Evolutionary conservation across 768 basidiomycete genomes (phyloP).

Genomic region (Leccinum uliginosum): DNA sequence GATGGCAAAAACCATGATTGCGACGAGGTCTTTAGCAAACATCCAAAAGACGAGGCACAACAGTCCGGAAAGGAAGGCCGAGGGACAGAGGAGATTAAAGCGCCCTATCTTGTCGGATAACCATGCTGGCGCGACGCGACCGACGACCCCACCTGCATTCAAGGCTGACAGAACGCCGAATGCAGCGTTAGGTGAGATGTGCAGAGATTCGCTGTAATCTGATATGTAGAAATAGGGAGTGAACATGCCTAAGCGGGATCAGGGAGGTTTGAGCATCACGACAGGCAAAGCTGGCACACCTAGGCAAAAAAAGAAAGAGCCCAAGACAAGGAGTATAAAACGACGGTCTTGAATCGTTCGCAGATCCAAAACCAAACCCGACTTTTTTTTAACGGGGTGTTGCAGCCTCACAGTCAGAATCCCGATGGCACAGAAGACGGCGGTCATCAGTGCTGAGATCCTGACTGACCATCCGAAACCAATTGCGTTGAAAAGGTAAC

Average conservation of each 20-base stretch:
- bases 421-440: conserved; percentile 43
- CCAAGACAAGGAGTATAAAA: conserved; percentile 51
- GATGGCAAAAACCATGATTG: conserved; percentile 48
- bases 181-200: conserved; percentile 35
- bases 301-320: conserved; percentile 56
- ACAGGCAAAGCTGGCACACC: conserved; percentile 38
- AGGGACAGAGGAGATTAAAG: conserved; percentile 63
- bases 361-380: conserved; percentile 20
- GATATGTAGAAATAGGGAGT: conserved; percentile 71
- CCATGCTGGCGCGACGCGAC: conserved; percentile 60
- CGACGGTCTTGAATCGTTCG: conserved; percentile 41
- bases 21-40: conserved; percentile 35
- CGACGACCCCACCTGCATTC: conserved; percentile 64
- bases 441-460: conserved; percentile 49
- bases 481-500: conserved; percentile 47
- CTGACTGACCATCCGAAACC: conserved; percentile 66
- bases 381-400: conserved; percentile 13
- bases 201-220: conserved; percentile 45
- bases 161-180: conserved; percentile 61
- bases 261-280: neutral
- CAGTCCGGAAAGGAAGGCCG: conserved; percentile 61
- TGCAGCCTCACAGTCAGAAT: conserved; percentile 43
- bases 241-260: conserved; percentile 49
- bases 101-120: conserved; percentile 62
- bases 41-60: conserved; percentile 57